phyloP scores from a whole-genome alignment of 73 alveolate genomes.

The Tetrahymena borealis region DNA sequence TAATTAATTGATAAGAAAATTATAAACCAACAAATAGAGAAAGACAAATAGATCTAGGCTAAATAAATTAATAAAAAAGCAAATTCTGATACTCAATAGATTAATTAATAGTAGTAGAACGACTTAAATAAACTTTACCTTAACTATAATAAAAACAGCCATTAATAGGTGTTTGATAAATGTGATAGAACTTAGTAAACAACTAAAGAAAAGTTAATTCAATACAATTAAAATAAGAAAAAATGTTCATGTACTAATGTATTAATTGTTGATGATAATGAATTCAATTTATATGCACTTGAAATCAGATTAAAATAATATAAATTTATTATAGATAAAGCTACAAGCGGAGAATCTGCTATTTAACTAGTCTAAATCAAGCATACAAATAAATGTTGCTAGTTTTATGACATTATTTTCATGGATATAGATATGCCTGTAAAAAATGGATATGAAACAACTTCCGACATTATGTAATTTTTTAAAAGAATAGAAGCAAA shows the following conservation, averaged over 20 bases:
- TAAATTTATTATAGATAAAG: not conserved
- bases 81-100: too few relatives aligned
- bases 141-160: too few relatives aligned
- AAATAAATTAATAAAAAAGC: too few relatives aligned
- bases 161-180: not conserved
- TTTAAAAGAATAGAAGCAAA: not conserved
- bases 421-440: conserved; percentile 49
- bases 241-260: not conserved
- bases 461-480: not conserved
- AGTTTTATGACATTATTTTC: not conserved
- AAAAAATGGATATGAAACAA: conserved; percentile 34
- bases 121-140: too few relatives aligned
- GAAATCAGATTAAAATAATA: not conserved
- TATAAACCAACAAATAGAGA: too few relatives aligned
- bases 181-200: not conserved
- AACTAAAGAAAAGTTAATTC: not conserved
- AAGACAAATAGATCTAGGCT: too few relatives aligned
- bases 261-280: not conserved
- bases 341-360: conserved; percentile 24
- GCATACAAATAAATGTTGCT: not conserved
- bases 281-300: not conserved
- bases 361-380: not conserved
- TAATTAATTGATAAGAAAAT: too few relatives aligned
- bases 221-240: not conserved
- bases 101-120: too few relatives aligned